A percentile compares a stretch with the other conserved stretches of the same genome.
phyloP scores from a whole-genome alignment of 768 basidiomycete genomes.

The Calocera cornea region DNA sequence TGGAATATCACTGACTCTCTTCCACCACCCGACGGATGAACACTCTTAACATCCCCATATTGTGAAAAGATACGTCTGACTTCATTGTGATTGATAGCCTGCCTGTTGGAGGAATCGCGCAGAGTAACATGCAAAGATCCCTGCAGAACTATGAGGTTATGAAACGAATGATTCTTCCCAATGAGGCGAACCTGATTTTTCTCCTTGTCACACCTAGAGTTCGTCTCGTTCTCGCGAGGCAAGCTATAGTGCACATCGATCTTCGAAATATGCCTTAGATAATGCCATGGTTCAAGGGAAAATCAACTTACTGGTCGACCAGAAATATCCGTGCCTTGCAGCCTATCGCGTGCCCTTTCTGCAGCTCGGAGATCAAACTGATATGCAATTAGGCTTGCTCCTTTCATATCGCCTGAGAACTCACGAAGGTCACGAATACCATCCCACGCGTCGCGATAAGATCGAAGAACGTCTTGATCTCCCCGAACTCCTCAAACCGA shows the following conservation, averaged over 20 bases:
- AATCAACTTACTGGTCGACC: conserved; percentile 66
- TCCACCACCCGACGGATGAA: conserved; percentile 52
- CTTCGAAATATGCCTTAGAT: conserved; percentile 28
- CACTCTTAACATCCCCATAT: conserved; percentile 79
- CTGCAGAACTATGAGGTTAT: conserved; percentile 28
- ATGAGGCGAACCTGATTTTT: conserved; percentile 58
- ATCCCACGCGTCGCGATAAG: conserved; percentile 90
- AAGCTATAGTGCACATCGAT: conserved; percentile 98
- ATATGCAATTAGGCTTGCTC: background rate
- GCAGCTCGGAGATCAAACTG: conserved; percentile 90
- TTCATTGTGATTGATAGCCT: conserved; percentile 69
- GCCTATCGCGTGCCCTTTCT: conserved; percentile 74
- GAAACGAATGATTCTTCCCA: background rate
- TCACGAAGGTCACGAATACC: conserved; percentile 96
- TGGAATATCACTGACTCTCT: conserved; percentile 37
- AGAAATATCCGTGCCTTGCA: conserved; percentile 80
- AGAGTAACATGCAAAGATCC: conserved; percentile 73
- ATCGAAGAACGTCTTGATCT: conserved; percentile 96
- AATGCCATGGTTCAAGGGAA: background rate
- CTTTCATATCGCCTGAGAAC: conserved; percentile 24
- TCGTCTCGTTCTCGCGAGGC: conserved; percentile 70
- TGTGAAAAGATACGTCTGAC: conserved; percentile 74
- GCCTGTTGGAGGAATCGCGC: conserved; percentile 51
- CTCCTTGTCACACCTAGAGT: conserved; percentile 47
- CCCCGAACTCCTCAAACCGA: conserved; percentile 84